Evolutionary conservation across 2,329 filamentous ascomycete genomes (phyloP).

Genomic region (Neofusicoccum parvum): DNA sequence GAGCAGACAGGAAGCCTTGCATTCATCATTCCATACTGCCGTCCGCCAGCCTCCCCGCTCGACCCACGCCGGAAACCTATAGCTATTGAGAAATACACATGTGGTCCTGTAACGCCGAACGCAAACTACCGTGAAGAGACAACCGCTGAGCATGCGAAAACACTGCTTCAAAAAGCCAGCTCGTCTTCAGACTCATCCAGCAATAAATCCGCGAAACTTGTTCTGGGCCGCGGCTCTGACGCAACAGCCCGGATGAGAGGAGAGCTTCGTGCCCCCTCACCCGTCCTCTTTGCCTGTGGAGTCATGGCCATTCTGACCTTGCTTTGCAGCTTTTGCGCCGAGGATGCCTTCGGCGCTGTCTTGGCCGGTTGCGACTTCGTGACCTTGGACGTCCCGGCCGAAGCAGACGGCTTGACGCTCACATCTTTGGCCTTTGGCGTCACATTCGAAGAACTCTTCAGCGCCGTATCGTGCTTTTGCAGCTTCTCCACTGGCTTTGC

Average conservation of each 20-base stretch:
- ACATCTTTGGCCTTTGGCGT: background rate
- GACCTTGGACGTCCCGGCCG: background rate
- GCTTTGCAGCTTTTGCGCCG: background rate
- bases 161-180: background rate
- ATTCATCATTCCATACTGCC: too few relatives aligned
- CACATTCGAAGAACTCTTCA: too few relatives aligned
- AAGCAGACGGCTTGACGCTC: background rate
- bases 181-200: conserved; percentile 3
- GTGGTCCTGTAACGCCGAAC: background rate
- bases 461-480: too few relatives aligned
- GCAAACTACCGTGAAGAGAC: too few relatives aligned
- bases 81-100: background rate
- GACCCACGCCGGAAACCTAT: too few relatives aligned
- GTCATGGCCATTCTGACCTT: background rate
- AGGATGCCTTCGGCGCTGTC: background rate
- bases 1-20: too few relatives aligned
- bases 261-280: background rate
- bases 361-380: background rate
- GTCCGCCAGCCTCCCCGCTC: too few relatives aligned
- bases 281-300: background rate
- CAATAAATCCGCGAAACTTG: conserved; percentile 1
- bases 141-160: background rate
- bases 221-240: background rate
- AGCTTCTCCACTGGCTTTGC: too few relatives aligned
- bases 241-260: background rate